A percentile compares a stretch with the other conserved stretches of the same genome.
Evolutionary conservation across 176 grass and related monocot genomes (phyloP).

Genomic region (Poa pratensis): DNA sequence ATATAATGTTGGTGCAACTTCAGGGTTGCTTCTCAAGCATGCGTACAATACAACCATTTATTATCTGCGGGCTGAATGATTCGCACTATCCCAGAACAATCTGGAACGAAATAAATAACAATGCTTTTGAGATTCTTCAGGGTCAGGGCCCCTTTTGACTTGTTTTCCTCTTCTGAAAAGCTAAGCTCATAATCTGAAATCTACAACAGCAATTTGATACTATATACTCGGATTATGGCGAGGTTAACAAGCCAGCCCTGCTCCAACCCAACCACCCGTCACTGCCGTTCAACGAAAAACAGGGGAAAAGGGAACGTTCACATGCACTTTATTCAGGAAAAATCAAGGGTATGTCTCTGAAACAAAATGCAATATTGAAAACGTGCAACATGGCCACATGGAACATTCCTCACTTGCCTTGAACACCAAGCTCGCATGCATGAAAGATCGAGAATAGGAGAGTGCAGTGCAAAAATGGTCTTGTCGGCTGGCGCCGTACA

Average conservation of each 20-base stretch:
- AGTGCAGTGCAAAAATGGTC: constrained; percentile 9
- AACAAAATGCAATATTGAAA: background rate
- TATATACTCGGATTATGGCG: background rate
- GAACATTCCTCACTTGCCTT: constrained; percentile 35
- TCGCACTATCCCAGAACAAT: background rate
- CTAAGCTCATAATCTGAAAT: background rate
- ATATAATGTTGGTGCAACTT: background rate
- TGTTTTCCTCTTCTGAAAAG: background rate
- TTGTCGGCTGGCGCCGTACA: constrained; percentile 11
- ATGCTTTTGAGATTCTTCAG: background rate
- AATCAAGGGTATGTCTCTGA: no score
- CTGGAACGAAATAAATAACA: background rate
- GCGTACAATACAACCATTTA: background rate
- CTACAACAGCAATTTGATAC: background rate
- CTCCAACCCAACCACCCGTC: constrained; percentile 28
- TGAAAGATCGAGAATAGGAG: background rate
- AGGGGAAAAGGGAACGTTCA: background rate
- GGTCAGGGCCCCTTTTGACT: background rate
- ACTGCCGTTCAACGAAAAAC: background rate
- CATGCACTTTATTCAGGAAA: background rate
- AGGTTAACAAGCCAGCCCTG: constrained; percentile 4
- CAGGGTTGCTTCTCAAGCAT: background rate
- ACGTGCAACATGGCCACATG: background rate
- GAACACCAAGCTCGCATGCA: constrained; percentile 29
- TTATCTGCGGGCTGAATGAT: background rate